These are phyloP conservation scores for Polysphondylium violaceum DNA, from an alignment of 78 protist genomes.

Conservation along the genomic window DNA sequence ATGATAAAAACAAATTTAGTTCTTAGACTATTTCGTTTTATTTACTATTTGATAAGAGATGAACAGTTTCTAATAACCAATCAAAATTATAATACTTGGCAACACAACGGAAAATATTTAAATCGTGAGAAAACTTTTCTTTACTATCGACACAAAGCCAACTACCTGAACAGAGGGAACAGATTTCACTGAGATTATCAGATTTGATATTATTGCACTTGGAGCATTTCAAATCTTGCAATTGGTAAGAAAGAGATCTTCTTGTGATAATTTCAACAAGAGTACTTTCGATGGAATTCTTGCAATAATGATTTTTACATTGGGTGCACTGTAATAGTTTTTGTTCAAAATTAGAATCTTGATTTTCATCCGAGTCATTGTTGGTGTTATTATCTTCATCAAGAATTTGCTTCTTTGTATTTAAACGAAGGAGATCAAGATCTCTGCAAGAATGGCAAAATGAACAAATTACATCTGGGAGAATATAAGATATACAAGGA, in stretches of 20 bases:
- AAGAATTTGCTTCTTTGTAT: background rate
- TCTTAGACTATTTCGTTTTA: background rate
- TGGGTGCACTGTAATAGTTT: conserved; percentile 11
- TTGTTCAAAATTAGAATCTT: background rate
- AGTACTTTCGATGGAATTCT: conserved; percentile 40
- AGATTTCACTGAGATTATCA: conserved; percentile 68
- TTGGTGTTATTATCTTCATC: background rate
- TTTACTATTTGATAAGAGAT: background rate
- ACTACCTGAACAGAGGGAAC: conserved; percentile 73
- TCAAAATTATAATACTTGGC: conserved; percentile 48
- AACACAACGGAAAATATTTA: conserved; percentile 30
- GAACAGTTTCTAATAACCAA: conserved; percentile 50
- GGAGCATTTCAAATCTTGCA: conserved; percentile 81
- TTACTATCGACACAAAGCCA: conserved; percentile 25
- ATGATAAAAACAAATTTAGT: too few relatives aligned
- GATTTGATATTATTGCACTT: conserved; percentile 75
- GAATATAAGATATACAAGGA: conserved; percentile 71
- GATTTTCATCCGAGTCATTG: background rate
- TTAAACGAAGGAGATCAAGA: conserved; percentile 75
- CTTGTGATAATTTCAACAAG: conserved; percentile 77
- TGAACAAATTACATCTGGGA: conserved; percentile 87
- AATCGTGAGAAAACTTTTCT: conserved; percentile 9
- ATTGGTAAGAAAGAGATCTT: conserved; percentile 54
- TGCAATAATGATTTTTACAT: conserved; percentile 43
- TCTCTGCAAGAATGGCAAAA: conserved; percentile 84